Evolutionary conservation across 2,329 filamentous ascomycete genomes (phyloP), one percentile per base, ranked within the genome.

Genomic region (Endoconidiophora laricicola): DNA sequence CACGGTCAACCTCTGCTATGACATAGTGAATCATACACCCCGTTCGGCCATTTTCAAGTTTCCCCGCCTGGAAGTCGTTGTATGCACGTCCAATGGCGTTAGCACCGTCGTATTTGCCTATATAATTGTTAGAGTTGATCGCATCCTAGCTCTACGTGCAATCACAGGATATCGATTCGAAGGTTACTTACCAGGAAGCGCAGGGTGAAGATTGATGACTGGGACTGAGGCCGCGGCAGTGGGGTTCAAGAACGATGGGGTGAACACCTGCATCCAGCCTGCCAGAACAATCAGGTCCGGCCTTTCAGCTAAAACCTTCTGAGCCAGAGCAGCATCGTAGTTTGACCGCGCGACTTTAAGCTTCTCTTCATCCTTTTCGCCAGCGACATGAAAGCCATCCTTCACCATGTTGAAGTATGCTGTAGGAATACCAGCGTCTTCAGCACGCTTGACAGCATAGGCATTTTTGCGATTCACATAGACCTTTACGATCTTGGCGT

Each of bases 11-110:
- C 62, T 90, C 78, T 6, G 67, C 69, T 54, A 84, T 79, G 44
- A 94, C 86, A 64, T 88, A 81, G 66, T 94, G 87, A 14, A 86
- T 78, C 88, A 94, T 94, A 49, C 93, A 80, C 0, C 88, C 87
- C 0, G 87, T 93, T 56, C 72, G 73, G 56, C 73, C 73, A 56
- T 83, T 72, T 58, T 79, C 74, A 7, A 86, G 73, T 55, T 73
- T 74, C 4, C 74, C 73, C 2, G 65, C 67, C 60, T 79, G 64
- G 61, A 83, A 87, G 52, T 85, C 86, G 44, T 76, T 71, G 64
- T 78, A 86, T 2, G 87, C 86, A 22, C 85, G 72, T 58, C 83
- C 77, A 57, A 94, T 93, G 14, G 86, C 87, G 56, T 74, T 67
- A 38, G 79, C 76, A 3, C 87, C 87, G 56, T 88, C 83, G 60